Evolutionary conservation across 2,329 filamentous ascomycete genomes (phyloP), one percentile per base, ranked within the genome.

Genomic region (Colletotrichum eleusines): DNA sequence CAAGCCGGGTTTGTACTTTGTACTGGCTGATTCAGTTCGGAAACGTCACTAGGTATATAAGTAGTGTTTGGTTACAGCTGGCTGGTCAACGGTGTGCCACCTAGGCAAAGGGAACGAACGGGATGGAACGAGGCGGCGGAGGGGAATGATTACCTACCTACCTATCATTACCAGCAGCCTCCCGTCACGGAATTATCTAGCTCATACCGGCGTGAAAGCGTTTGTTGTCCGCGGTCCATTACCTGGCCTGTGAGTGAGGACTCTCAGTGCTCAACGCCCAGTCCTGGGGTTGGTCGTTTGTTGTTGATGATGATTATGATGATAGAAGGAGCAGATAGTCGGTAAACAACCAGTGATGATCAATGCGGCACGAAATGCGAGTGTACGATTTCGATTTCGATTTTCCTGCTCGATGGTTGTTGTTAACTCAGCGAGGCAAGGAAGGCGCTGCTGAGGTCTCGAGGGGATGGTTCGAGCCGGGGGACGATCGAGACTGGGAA

Each of bases 91-190:
- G 31, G 38, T 31, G 46, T 33, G 31, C 28, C 31, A 46, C 40
- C 55, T 40, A 38, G 55, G 20, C 40, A 54, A 14, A 60, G 46
- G 61, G 46, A 23, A 55, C 28, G 31, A 16, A 48, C 23, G 46
- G 40, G 12, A n/a, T 8, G 26, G 40, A n/a, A 48, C n/a, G n/a
- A 51, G 31, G 2, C 40, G 16, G 50, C 28, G 31, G 40, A 31
- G 28, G 50, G 42, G 48, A 12, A 46, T 20, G n/a, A n/a, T n/a
- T n/a, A n/a, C n/a, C n/a, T n/a, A n/a, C n/a, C n/a, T n/a, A n/a
- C n/a, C n/a, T n/a, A n/a, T n/a, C 42, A 26, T 54, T 55, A 66
- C 48, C 54, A 46, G 66, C 66, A 69, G 38, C 23, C 28, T 66
- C n/a, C 54, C 54, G 59, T 53, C 23, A n/a, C 31, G 44, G 31